These are phyloP conservation scores for Sphaceloma murrayae DNA, from an alignment of 2,329 filamentous ascomycete species.

Conservation along the genomic window DNA sequence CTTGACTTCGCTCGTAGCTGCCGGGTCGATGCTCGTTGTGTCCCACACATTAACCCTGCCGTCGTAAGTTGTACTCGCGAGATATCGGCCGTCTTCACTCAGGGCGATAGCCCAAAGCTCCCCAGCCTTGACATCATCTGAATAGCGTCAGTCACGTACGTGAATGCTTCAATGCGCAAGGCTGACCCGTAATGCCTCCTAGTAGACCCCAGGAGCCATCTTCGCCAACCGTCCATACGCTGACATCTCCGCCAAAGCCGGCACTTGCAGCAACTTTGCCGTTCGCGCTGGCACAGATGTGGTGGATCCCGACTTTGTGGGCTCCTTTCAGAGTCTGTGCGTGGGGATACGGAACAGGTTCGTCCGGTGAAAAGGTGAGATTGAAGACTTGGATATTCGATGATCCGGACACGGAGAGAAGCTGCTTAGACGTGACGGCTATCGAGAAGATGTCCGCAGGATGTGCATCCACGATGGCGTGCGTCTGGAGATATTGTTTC, in stretches of 20 bases:
- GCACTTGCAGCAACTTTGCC: constrained; percentile 69
- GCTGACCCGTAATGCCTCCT: constrained; percentile 37
- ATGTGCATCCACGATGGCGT: constrained; percentile 65
- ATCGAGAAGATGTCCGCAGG: constrained; percentile 30
- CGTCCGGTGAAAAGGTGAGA: constrained; percentile 40
- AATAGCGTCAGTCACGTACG: not conserved
- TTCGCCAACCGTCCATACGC: constrained; percentile 59
- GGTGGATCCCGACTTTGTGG: constrained; percentile 85
- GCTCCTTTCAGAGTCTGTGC: constrained; percentile 68
- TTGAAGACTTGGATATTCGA: constrained; percentile 74
- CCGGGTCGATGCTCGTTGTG: constrained; percentile 28
- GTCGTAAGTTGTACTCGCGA: constrained; percentile 81
- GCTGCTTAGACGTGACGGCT: constrained; percentile 32
- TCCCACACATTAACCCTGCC: constrained; percentile 89
- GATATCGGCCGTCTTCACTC: constrained; percentile 70
- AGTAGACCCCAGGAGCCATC: constrained; percentile 44
- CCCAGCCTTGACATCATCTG: constrained; percentile 49
- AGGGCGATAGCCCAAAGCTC: constrained; percentile 83
- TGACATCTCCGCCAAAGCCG: constrained; percentile 82
- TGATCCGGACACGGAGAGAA: constrained; percentile 78
- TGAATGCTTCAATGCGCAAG: not conserved
- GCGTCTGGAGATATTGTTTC: constrained; percentile 93
- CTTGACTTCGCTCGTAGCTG: constrained; percentile 33
- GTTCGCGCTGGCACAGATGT: constrained; percentile 61
- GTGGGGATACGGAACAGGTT: constrained; percentile 53